Percentiles rank a stretch among this genome's conserved stretches.
phyloP scores from a whole-genome alignment of 345 rosid species.

The Hibiscus trionum region DNA sequence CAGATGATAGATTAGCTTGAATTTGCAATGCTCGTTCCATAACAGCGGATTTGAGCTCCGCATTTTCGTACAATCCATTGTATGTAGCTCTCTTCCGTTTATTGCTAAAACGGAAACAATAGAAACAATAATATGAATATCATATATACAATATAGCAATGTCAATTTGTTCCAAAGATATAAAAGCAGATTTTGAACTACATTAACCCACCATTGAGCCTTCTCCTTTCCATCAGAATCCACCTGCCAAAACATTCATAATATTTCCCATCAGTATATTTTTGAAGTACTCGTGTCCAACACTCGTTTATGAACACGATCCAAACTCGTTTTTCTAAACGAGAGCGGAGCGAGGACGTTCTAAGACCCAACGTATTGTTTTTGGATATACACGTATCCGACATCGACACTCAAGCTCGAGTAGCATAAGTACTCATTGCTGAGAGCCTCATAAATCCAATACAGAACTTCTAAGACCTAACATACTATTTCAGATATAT shows the following conservation, averaged over 20 bases:
- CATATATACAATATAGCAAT: not conserved
- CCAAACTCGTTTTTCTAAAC: too few relatives aligned
- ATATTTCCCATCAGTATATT: not conserved
- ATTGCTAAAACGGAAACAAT: slow-evolving; percentile 9
- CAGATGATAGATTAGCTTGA: slow-evolving; percentile 41
- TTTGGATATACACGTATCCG: too few relatives aligned
- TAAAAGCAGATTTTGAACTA: not conserved
- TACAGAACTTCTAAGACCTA: too few relatives aligned
- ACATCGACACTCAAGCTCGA: too few relatives aligned
- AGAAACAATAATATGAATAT: not conserved
- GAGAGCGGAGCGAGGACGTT: too few relatives aligned
- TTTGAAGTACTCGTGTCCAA: not conserved
- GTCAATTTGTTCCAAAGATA: not conserved
- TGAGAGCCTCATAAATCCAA: too few relatives aligned
- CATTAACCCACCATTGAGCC: slow-evolving; percentile 15
- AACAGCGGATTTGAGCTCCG: slow-evolving; percentile 22
- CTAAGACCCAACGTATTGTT: too few relatives aligned
- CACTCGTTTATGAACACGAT: not conserved
- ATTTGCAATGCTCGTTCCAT: slow-evolving; percentile 39
- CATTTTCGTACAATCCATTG: slow-evolving; percentile 15
- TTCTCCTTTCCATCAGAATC: not conserved
- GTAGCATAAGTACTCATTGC: too few relatives aligned
- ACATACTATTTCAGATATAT: too few relatives aligned
- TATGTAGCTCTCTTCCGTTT: slow-evolving; percentile 26
- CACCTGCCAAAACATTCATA: slow-evolving; percentile 6